Base-by-base conservation (phyloP, 192 early-diverging fungal genomes). In the Coemansia sp. region DNA sequence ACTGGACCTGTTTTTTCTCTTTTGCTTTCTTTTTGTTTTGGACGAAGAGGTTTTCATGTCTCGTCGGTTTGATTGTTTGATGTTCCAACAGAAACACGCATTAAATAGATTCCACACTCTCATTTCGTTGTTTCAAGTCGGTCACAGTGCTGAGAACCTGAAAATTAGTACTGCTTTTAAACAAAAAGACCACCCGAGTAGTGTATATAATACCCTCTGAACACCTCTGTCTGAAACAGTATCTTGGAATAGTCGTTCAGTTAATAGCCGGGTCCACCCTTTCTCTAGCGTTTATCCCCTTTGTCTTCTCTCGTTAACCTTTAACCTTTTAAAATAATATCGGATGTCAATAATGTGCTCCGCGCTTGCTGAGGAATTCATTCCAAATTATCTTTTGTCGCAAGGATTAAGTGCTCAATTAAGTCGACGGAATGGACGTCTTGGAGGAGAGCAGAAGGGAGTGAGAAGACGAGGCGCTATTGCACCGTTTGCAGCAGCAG, bases 401-500 rank as follows among this genome's bases (percentile, higher is more conserved):
- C 74, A 70, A 49, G 74, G 74, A 8, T 55, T 75, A 11, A 69
- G 68, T 43, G 74, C 68, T 22, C 74, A 75, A 48, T 75, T 68
- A 2, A 68, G 54, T 17, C 39, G 74, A 16, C 74, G 74, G 10
- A 57, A 48, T 22, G 45, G 37, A 39, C 39, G 40, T 11, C 32
- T 39, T 46, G 53, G 58, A n/a, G 46, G 19, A 1, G 51, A 22
- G 14, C 22, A 22, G 0, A 54, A 25, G 22, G 19, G 20, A 20
- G 20, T 10, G 12, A 54, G 53, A 53, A 54, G 64, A 37, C 73
- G 64, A 59, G 44, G 61, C 57, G 59, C 57, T 8, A 62, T 70
- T 56, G 60, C 58, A 5, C 55, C 45, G 16, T 58, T 50, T 16
- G 22, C 62, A 38, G 38, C 53, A n/a, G 5, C 59, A 32, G 68